These are phyloP conservation scores for Xerocomus nothofagi DNA, from an alignment of 1,284 basidiomycete species.

Conservation along the genomic window DNA sequence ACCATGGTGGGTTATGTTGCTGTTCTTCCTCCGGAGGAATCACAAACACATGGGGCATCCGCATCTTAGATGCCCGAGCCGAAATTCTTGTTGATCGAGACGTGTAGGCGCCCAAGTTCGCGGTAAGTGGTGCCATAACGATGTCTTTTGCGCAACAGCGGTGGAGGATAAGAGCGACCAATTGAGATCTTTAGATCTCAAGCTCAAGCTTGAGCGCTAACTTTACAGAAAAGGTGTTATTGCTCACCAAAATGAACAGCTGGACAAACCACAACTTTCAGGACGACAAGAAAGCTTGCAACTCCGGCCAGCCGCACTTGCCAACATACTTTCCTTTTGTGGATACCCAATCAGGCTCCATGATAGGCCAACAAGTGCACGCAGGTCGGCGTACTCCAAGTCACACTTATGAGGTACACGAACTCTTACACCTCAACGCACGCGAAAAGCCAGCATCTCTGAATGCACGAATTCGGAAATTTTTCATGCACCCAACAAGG, in stretches of 20 bases:
- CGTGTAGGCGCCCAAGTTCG: conserved; percentile 5
- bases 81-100: conserved; percentile 16
- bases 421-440: too few species aligned
- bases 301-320: too few species aligned
- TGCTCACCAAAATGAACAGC: conserved; percentile 18
- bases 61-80: conserved; percentile 23
- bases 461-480: too few species aligned
- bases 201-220: background rate
- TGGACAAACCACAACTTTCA: background rate
- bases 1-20: conserved; percentile 54
- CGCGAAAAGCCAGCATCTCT: too few species aligned
- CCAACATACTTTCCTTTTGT: conserved; percentile 22
- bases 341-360: too few species aligned
- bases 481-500: too few species aligned
- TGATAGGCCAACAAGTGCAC: too few species aligned
- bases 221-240: background rate
- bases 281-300: conserved; percentile 1
- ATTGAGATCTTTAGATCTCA: too few species aligned
- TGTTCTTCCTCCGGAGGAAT: conserved; percentile 72
- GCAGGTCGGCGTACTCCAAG: too few species aligned
- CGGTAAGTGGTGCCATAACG: conserved; percentile 21
- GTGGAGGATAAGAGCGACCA: conserved; percentile 21
- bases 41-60: conserved; percentile 65
- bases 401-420: too few species aligned
- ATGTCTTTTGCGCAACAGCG: background rate